These are phyloP conservation scores for Penstemon davidsonii DNA, from an alignment of 257 asterid genomes.

Conservation along the genomic window DNA sequence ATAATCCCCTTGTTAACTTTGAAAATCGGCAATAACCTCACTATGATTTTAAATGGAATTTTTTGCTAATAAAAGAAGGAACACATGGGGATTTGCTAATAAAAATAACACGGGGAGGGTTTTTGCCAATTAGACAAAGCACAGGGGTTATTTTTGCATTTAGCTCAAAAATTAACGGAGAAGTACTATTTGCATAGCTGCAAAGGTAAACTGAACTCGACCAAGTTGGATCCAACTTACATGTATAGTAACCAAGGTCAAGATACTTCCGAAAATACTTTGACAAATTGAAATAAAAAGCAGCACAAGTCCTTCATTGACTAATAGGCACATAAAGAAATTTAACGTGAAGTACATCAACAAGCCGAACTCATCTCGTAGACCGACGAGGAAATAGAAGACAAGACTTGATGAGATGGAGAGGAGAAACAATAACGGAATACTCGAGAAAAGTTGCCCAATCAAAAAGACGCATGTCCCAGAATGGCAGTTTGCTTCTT, in stretches of 20 bases:
- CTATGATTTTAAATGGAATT: no score
- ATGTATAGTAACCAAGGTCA: constrained; percentile 62
- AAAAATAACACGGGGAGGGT: no score
- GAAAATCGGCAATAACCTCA: no score
- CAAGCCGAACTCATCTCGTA: constrained; percentile 79
- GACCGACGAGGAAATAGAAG: constrained; percentile 89
- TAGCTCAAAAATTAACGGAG: no score
- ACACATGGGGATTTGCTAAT: no score
- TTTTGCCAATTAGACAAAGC: no score
- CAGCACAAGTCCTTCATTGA: constrained; percentile 84
- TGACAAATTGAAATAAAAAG: constrained; percentile 65
- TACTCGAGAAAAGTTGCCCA: constrained; percentile 85
- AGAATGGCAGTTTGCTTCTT: constrained; percentile 85
- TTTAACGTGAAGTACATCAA: constrained; percentile 80
- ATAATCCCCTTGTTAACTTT: no score
- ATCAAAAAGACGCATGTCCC: constrained; percentile 79
- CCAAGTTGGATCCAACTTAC: constrained; percentile 47
- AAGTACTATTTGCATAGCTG: not conserved
- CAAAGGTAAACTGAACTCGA: not conserved
- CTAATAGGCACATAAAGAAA: constrained; percentile 81
- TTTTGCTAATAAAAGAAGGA: no score
- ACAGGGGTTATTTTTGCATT: no score
- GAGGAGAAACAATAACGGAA: constrained; percentile 90
- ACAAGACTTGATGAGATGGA: constrained; percentile 84
- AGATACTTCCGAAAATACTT: constrained; percentile 72